Base-by-base conservation (phyloP, 257 asterid species). In the Capsicum pubescens region DNA sequence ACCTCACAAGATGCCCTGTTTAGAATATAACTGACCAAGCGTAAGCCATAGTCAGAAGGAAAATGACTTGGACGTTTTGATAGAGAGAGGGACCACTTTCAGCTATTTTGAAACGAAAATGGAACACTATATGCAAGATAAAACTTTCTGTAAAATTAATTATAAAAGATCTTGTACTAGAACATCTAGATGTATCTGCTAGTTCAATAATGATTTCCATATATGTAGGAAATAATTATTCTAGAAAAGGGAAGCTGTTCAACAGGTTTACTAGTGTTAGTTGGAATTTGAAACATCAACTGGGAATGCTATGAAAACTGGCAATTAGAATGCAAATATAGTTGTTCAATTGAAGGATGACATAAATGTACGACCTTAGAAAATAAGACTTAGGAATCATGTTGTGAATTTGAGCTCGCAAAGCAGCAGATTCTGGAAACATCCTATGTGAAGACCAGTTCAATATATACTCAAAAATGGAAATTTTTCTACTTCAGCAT, bases 371-470 rank as follows among this genome's bases (percentile, higher is more conserved):
- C 13, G 63, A 50, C 44, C 44, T 11, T 3, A 21, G 46, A 52
- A 74, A 19, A 50, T 74, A 74, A 21, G 13, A 74, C 19, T 13
- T 50, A 74, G 21, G 12, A 3, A 74, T 74, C 17, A 50, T 5
- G 81, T 11, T 12, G 60, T 6, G 48, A 46, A 72, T 19, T 72
- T 48, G 19, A 6, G 60, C 60, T 19, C 80, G 6, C 44, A 11
- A 48, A 48, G 80, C 42, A 72, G 36, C 59, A 48, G 59, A 11
- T 48, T 74, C 60, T n/a, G 81, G 46, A 50, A 36, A 50, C 61
- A 74, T 21, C 81, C 0, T 50, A 74, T 21, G 50, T 50, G 80
- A 74, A 50, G 61, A 52, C 81, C 81, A 74, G 61, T 21, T 74
- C 46, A 21, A 13, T 74, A 50, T 21, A 50, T 21, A 50, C 60